phyloP scores from a whole-genome alignment of 306 rosid species.

The Sophora flavescens region DNA sequence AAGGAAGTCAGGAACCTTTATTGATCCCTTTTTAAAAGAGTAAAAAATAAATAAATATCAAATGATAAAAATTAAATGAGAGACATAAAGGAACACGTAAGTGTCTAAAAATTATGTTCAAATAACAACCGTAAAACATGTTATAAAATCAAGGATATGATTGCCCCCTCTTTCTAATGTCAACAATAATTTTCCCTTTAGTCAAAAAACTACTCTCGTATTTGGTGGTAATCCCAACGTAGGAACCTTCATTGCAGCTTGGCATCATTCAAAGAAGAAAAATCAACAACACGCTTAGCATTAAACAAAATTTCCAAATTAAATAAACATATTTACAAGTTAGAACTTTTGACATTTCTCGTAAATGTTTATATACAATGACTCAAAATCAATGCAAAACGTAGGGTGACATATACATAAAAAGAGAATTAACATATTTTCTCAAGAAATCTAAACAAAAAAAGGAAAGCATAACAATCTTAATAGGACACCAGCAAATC shows the following conservation, averaged over 20 bases:
- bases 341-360: slow-evolving; percentile 32
- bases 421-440: neutral
- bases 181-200: slow-evolving; percentile 54
- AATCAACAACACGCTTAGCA: slow-evolving; percentile 34
- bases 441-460: too few species aligned
- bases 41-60: too few species aligned
- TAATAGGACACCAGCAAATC: neutral
- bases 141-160: slow-evolving; percentile 37
- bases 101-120: too few species aligned
- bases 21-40: too few species aligned
- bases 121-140: too few species aligned
- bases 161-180: slow-evolving; percentile 45
- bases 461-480: neutral
- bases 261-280: slow-evolving; percentile 34
- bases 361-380: slow-evolving; percentile 28
- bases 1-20: too few species aligned
- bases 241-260: slow-evolving; percentile 41
- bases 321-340: slow-evolving; percentile 14
- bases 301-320: slow-evolving; percentile 20
- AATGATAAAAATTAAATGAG: too few species aligned
- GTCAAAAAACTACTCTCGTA: slow-evolving; percentile 48
- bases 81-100: too few species aligned
- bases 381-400: slow-evolving; percentile 25
- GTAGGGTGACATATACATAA: slow-evolving; percentile 25
- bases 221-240: slow-evolving; percentile 51